phyloP scores from a whole-genome alignment of 2,329 filamentous ascomycete genomes.

The Septoria linicola region DNA sequence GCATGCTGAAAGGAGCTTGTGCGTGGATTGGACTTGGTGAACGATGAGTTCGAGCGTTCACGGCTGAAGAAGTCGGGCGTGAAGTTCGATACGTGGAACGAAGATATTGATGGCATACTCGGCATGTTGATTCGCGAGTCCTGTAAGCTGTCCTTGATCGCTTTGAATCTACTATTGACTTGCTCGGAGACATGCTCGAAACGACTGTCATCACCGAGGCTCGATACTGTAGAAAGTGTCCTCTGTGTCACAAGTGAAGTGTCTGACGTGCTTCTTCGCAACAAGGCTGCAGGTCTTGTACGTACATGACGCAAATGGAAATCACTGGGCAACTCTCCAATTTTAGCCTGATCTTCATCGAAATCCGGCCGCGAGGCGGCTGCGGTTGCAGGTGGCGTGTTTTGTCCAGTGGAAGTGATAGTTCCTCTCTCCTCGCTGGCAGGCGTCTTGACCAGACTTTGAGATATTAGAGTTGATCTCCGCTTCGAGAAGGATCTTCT shows the following conservation, averaged over 20 bases:
- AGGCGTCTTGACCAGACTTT: neutral
- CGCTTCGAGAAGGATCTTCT: constrained; percentile 2
- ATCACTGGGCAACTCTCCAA: constrained; percentile 26
- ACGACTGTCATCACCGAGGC: constrained; percentile 76
- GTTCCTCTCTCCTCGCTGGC: neutral
- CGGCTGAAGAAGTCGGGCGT: constrained; percentile 34
- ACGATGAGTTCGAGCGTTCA: constrained; percentile 28
- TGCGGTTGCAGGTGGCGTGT: neutral
- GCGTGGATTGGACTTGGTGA: constrained; percentile 13
- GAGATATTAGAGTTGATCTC: constrained; percentile 3
- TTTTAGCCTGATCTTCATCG: constrained; percentile 24
- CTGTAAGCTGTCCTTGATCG: constrained; percentile 81
- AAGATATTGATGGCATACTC: constrained; percentile 53
- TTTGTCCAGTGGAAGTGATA: neutral
- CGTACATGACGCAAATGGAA: constrained; percentile 23
- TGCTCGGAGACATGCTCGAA: constrained; percentile 80
- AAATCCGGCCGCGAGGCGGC: constrained; percentile 14
- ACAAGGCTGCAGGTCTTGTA: constrained; percentile 26
- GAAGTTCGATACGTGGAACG: constrained; percentile 30
- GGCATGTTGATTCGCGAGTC: constrained; percentile 73
- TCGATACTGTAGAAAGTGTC: constrained; percentile 73
- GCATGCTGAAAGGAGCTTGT: constrained; percentile 1
- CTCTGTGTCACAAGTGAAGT: constrained; percentile 73
- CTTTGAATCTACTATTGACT: constrained; percentile 85
- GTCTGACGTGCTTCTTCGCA: constrained; percentile 69